Percentiles rank a stretch among this genome's conserved stretches.
These are phyloP conservation scores for Cryptococcus sp. DNA, from an alignment of 1,284 basidiomycete species.

Conservation along the genomic window DNA sequence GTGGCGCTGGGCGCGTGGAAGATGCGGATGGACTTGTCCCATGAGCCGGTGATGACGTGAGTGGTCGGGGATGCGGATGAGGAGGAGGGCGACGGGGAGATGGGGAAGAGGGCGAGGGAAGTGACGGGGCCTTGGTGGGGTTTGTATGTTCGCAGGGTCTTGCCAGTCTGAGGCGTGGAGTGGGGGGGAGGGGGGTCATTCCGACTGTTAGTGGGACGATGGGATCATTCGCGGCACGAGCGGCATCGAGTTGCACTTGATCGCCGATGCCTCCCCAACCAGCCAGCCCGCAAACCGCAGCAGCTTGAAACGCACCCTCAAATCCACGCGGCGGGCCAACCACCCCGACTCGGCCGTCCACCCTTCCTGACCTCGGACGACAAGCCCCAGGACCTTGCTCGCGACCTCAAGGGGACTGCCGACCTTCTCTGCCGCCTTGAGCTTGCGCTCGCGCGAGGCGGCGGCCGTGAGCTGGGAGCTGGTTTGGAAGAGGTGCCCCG, in stretches of 20 bases:
- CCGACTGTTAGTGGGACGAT: too few species aligned
- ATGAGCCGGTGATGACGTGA: slow-evolving; percentile 73
- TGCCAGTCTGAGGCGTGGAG: slow-evolving; percentile 63
- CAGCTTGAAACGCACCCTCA: slow-evolving; percentile 58
- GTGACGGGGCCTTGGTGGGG: slow-evolving; percentile 87
- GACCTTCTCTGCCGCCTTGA: slow-evolving; percentile 64
- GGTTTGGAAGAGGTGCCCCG: slow-evolving; percentile 60
- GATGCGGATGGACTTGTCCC: slow-evolving; percentile 84
- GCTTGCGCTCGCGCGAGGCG: slow-evolving; percentile 65
- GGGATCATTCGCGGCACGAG: too few species aligned
- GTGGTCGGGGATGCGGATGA: not conserved
- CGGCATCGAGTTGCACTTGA: too few species aligned
- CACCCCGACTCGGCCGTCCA: slow-evolving; percentile 86
- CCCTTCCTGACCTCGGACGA: slow-evolving; percentile 61
- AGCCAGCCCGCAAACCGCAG: not conserved
- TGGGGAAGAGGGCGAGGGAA: slow-evolving; percentile 61
- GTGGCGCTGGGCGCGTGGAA: slow-evolving; percentile 72
- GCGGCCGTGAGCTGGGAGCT: slow-evolving; percentile 69
- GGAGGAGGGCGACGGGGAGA: not conserved
- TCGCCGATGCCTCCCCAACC: too few species aligned
- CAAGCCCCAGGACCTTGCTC: slow-evolving; percentile 69
- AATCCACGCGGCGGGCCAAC: slow-evolving; percentile 65
- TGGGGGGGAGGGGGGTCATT: too few species aligned
- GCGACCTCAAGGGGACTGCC: slow-evolving; percentile 72
- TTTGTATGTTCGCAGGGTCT: slow-evolving; percentile 66